Base-by-base conservation (phyloP, 1,284 basidiomycete genomes). In the Uromyces viciae-fabae region DNA sequence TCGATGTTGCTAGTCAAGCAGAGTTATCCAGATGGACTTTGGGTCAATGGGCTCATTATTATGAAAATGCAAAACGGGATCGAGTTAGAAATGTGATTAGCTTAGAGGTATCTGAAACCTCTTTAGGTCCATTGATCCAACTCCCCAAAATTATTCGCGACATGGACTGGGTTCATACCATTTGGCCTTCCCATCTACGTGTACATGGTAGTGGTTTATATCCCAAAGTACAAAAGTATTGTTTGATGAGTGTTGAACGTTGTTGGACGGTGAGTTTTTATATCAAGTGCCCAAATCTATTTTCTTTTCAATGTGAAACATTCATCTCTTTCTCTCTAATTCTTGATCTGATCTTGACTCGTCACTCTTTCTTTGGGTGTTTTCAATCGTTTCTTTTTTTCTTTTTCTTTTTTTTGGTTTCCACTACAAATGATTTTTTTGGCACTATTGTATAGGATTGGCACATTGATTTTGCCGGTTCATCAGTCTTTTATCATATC, bases 391-490 rank as follows among this genome's bases (percentile, higher is more conserved):
- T 25, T 58, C 49, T 33, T 76, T 42, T 42, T 64, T 75, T 17
- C 22, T 77, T 42, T 11, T 28, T 68, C 58, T 36, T 19, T n/a
- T 15, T 28, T 17, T 73, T 66, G 43, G 33, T 25, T 40, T 82
- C 31, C 49, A n/a, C n/a, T n/a, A n/a, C n/a, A n/a, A n/a, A n/a
- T n/a, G n/a, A n/a, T 83, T n/a, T n/a, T n/a, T n/a, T 4, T 11
- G 31, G 22, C 22, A 17, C n/a, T 28, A 33, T 28, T 33, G 14
- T 42, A 7, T 84, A 94, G 93, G 94, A 97, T 85, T 97, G 94
- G 95, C 95, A 98, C 85, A 88, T 97, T 82, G 95, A 98, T 86
- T 97, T 98, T 86, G 95, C 95, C 22, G 95, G 94, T 0, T 94
- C 93, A 9, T 95, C 94, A 0, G 94, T 97, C 14, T 97, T 95